Base-by-base conservation (phyloP, 2,329 filamentous ascomycete species). In the Myriangium duriaei region DNA sequence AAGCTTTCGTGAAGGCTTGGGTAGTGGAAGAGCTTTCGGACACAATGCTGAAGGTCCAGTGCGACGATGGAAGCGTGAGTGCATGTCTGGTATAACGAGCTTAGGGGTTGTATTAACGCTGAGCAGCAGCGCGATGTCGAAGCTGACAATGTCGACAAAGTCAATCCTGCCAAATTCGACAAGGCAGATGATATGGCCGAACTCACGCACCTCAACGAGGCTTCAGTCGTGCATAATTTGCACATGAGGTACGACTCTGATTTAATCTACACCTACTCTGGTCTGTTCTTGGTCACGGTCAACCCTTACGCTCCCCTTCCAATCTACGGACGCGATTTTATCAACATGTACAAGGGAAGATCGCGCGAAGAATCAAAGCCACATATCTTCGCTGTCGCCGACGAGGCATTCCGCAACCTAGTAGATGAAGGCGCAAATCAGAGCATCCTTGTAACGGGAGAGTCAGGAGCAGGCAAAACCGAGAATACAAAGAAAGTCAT, bases 401-500 rank as follows among this genome's bases (percentile, higher is more conserved):
- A 98, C 56, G 81, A 92, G 54, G 91, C 92, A 1, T 98, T 96
- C 59, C 76, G 91, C 11, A 96, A 94, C 52, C 67, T 98, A 19
- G 85, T 98, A 0, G 87, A 95, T 37, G 91, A 96, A 59, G 87
- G 87, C 29, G 72, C 86, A 47, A 96, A 98, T 51, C 91, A 98
- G 62, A 96, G 88, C 52, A 98, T 98, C 51, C 68, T 98, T 37
- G 92, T 98, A 14, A 98, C 91, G 2, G 91, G 91, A 61, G 91
- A 98, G 64, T 98, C 91, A 12, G 91, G 91, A 55, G 91, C 91
- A 21, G 91, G 91, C 50, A 98, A 98, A 64, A 98, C 91, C 0
- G 91, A 98, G 58, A 98, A 98, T 56, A 98, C 91, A 11, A 98
- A 98, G 57, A 98, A 98, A 59, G 91, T 98, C 49, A 98, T 98